Evolutionary conservation across 129 eudicot genomes (phyloP).

Genomic region (Lactuca saligna): DNA sequence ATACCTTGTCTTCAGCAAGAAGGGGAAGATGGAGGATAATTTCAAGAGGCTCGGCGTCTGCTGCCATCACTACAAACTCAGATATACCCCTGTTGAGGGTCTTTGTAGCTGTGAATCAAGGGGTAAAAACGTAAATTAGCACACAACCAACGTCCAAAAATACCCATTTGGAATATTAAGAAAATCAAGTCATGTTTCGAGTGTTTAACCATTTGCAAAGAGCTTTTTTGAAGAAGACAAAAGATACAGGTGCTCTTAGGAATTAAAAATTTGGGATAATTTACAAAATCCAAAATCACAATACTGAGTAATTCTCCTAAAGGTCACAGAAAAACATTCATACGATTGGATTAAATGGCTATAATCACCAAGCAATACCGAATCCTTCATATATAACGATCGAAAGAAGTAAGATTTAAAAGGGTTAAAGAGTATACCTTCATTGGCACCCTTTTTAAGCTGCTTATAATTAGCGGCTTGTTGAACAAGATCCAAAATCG

Average conservation of each 20-base stretch:
- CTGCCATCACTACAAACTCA: conserved; percentile 81
- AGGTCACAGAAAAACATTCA: neutral
- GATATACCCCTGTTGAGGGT: conserved; percentile 81
- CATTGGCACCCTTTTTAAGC: conserved; percentile 81
- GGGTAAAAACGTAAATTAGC: neutral
- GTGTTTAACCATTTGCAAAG: too few species aligned
- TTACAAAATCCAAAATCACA: conserved; percentile 2
- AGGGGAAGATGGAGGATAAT: conserved; percentile 82
- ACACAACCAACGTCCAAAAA: neutral
- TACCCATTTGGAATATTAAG: neutral
- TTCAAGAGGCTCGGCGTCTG: conserved; percentile 81
- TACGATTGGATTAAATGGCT: neutral
- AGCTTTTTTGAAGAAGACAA: too few species aligned
- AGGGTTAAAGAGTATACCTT: conserved; percentile 37
- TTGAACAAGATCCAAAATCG: conserved; percentile 67
- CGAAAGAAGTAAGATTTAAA: neutral
- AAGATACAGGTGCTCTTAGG: too few species aligned
- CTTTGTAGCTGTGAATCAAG: conserved; percentile 57
- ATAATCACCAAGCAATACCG: conserved; percentile 1
- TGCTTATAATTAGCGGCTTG: conserved; percentile 80
- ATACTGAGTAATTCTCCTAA: neutral
- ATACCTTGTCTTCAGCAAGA: conserved; percentile 83
- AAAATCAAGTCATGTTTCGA: too few species aligned
- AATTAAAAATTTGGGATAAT: too few species aligned
- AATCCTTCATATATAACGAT: neutral